phyloP scores from a whole-genome alignment of 1,284 basidiomycete genomes.

The Apiotrichum akiyoshidainum region DNA sequence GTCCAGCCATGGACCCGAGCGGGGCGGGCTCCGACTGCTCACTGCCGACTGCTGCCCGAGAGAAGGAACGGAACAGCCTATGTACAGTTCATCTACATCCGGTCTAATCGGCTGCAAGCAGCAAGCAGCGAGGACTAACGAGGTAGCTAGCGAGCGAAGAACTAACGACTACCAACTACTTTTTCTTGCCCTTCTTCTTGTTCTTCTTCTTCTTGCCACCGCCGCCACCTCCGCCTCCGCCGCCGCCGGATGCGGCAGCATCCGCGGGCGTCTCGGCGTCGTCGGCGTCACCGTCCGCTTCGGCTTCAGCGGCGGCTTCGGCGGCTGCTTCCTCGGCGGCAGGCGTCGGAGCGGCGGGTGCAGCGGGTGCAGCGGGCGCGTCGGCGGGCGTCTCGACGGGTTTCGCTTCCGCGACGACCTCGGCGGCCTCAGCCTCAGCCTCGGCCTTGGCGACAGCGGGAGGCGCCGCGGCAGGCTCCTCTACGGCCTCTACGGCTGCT shows the following conservation, averaged over 20 bases:
- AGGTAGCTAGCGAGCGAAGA: too few species aligned
- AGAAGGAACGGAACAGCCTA: too few species aligned
- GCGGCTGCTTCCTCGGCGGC: background rate
- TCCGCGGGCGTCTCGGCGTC: slow-evolving; percentile 1
- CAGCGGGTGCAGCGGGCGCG: background rate
- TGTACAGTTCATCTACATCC: too few species aligned
- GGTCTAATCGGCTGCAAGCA: too few species aligned
- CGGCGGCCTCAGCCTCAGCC: background rate
- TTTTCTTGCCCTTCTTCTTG: slow-evolving; percentile 47
- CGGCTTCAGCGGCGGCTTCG: background rate
- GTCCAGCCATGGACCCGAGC: too few species aligned
- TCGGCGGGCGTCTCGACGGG: background rate
- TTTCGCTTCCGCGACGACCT: background rate
- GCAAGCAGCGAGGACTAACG: too few species aligned
- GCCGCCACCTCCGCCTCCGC: slow-evolving; percentile 1
- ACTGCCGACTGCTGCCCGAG: too few species aligned
- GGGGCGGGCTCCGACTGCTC: too few species aligned
- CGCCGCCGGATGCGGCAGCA: slow-evolving; percentile 1
- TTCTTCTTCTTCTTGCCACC: slow-evolving; percentile 25
- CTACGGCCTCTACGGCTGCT: background rate
- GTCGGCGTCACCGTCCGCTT: background rate
- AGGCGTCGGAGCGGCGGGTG: background rate
- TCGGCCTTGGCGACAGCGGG: background rate
- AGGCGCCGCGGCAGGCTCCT: too few species aligned
- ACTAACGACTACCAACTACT: slow-evolving; percentile 15